A percentile compares a stretch with the other conserved stretches of the same genome.
Conservation (phyloP, 495 filamentous ascomycete species). For the Podospora appendiculata region DNA sequence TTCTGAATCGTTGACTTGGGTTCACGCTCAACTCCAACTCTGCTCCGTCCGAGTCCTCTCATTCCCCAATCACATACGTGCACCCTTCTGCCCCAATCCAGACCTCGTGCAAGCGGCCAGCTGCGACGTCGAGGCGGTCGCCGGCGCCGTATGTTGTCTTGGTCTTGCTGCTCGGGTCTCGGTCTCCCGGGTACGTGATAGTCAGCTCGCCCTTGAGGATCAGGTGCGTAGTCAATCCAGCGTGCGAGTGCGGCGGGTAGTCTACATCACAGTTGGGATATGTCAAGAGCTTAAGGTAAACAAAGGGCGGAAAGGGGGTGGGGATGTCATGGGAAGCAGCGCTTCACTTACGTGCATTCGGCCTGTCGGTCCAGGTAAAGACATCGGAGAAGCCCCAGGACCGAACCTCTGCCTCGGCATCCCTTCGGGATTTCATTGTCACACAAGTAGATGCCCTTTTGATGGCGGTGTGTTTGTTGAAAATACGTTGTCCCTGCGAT, state of each 20-base stretch:
- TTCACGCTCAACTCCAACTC: too few species aligned
- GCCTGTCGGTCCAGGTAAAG: slow-evolving; percentile 75
- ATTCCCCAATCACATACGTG: slow-evolving; percentile 82
- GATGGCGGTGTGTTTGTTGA: too few species aligned
- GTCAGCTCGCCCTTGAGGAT: slow-evolving; percentile 65
- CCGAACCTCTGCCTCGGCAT: slow-evolving; percentile 52
- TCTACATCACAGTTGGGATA: slow-evolving; percentile 29
- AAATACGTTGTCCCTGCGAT: too few species aligned
- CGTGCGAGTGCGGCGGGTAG: slow-evolving; percentile 69
- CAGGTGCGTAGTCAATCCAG: slow-evolving; percentile 64
- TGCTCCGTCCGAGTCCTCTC: neutral
- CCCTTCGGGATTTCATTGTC: neutral
- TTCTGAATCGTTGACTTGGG: too few species aligned
- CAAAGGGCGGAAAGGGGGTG: neutral
- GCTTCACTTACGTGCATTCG: slow-evolving; percentile 40
- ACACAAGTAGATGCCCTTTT: too few species aligned
- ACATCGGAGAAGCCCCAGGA: slow-evolving; percentile 72
- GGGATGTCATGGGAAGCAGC: neutral
- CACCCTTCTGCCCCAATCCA: slow-evolving; percentile 75
- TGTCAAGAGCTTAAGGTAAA: neutral
- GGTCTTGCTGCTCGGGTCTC: slow-evolving; percentile 24
- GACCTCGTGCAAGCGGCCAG: slow-evolving; percentile 66
- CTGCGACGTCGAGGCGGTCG: slow-evolving; percentile 68
- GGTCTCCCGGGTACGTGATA: slow-evolving; percentile 65
- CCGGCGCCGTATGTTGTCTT: slow-evolving; percentile 65